Evolutionary conservation across 305 asterid genomes (phyloP).

Genomic region (Fraxinus velutina): DNA sequence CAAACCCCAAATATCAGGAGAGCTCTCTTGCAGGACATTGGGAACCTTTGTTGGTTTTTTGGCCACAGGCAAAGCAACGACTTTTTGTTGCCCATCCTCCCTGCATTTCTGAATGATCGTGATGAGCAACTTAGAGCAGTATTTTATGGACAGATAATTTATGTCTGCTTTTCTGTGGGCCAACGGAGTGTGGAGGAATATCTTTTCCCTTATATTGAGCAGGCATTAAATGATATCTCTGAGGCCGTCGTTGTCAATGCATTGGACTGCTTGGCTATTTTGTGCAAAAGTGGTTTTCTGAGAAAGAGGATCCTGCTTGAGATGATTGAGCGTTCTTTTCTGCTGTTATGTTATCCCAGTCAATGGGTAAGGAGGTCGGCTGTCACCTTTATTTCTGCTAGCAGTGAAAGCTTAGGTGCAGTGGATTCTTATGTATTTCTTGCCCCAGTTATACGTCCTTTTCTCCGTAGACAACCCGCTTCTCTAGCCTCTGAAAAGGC

Average conservation of each 20-base stretch:
- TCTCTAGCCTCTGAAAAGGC: conserved; percentile 86
- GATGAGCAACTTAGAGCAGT: conserved; percentile 98
- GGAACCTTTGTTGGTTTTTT: conserved; percentile 96
- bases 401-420: conserved; percentile 94
- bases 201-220: conserved; percentile 96
- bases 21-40: conserved; percentile 96
- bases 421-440: conserved; percentile 96
- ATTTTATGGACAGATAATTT: conserved; percentile 85
- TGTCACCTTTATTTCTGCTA: conserved; percentile 77
- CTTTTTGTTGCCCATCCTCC: conserved; percentile 89
- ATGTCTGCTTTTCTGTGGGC: conserved; percentile 92
- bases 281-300: conserved; percentile 85
- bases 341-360: conserved; percentile 85
- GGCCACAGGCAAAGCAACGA: conserved; percentile 99
- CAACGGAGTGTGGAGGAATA: conserved; percentile 98
- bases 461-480: conserved; percentile 90
- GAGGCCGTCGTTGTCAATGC: conserved; percentile 92
- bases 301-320: conserved; percentile 81
- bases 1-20: conserved; percentile 98
- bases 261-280: conserved; percentile 85
- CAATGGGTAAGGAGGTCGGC: conserved; percentile 88
- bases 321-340: conserved; percentile 92
- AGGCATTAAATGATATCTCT: conserved; percentile 78
- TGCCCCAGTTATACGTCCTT: conserved; percentile 81
- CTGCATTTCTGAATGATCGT: conserved; percentile 94